Conservation (phyloP, 2,329 filamentous ascomycete genomes). For the Chaetomium globosum region DNA sequence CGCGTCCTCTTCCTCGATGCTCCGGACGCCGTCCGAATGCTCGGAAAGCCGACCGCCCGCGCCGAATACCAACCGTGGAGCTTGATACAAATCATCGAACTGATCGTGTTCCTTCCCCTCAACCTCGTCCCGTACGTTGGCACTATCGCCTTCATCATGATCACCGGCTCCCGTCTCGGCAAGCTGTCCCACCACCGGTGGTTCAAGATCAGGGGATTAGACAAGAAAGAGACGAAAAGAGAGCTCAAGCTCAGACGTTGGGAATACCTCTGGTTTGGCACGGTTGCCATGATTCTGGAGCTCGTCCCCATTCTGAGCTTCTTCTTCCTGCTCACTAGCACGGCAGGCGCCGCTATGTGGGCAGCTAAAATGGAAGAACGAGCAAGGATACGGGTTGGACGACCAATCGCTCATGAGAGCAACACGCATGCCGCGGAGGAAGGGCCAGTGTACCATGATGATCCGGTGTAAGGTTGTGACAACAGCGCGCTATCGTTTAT, state of each 20-base stretch:
- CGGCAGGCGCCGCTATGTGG: constrained; percentile 85
- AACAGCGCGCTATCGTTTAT: background rate
- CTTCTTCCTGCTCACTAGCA: constrained; percentile 87
- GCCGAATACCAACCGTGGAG: constrained; percentile 88
- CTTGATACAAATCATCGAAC: constrained; percentile 84
- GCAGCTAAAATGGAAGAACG: constrained; percentile 70
- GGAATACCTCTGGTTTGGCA: constrained; percentile 94
- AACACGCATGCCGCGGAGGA: constrained; percentile 28
- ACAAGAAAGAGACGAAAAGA: constrained; percentile 70
- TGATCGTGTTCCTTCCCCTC: constrained; percentile 75
- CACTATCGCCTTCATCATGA: constrained; percentile 79
- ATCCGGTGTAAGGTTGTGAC: constrained; percentile 25
- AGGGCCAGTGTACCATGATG: constrained; percentile 34
- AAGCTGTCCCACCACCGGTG: constrained; percentile 91
- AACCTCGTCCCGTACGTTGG: constrained; percentile 86
- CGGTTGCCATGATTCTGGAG: constrained; percentile 79
- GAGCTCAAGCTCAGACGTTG: constrained; percentile 69
- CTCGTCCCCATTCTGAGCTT: constrained; percentile 91
- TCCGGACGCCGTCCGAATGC: constrained; percentile 72
- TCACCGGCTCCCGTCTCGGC: constrained; percentile 84
- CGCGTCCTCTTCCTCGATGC: constrained; percentile 68
- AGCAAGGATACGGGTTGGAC: constrained; percentile 31
- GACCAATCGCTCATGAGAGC: constrained; percentile 25
- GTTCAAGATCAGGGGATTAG: constrained; percentile 76
- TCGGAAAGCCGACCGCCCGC: constrained; percentile 76